Evolutionary conservation across 2,329 filamentous ascomycete genomes (phyloP), one percentile per base, ranked within the genome.

Genomic region (Fusarium longipes): DNA sequence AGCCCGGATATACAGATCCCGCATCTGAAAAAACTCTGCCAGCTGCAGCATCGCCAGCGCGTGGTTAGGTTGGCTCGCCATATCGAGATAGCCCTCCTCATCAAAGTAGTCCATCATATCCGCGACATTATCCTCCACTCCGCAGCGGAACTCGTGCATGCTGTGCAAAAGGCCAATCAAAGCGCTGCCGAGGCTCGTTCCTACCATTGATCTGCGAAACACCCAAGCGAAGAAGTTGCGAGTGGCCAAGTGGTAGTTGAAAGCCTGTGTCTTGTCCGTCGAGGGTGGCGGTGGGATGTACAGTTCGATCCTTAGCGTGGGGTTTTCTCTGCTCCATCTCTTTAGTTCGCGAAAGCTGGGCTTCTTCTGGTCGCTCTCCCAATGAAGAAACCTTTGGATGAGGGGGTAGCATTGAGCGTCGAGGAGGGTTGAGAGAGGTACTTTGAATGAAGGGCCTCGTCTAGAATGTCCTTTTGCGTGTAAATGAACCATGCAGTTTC

Each of bases 221-320:
- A 92, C 76, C 82, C 89, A 93, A 5, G 92, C 91, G 59, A 94
- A 90, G 70, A 93, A 87, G 73, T 95, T 95, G 15, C 92, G 85
- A 5, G 87, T 91, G 2, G 88, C 86, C 7, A 93, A 74, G 70
- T 93, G 89, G 75, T 90, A 90, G 35, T 82, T 77, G 68, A 88
- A 86, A 0, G 85, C 80, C 62, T 89, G 83, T 6, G 83, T 80
- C 66, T 83, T 82, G 45, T 85, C 82, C 6, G 82, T 77, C 32
- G 80, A 77, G 2, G 83, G 74, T 1, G 91, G 90, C 1, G 89
- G 82, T 3, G 91, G 87, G n/a, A 95, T 87, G 74, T 89, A 93
- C 2, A 94, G 80, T 49, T 93, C 88, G 55, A 87, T 74, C 29
- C 67, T 77, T 45, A 72, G 73, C 33, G 68, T 62, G 4, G 76